These are phyloP conservation scores for Xylaria sp. DNA, from an alignment of 2,329 filamentous ascomycete species.

Conservation along the genomic window DNA sequence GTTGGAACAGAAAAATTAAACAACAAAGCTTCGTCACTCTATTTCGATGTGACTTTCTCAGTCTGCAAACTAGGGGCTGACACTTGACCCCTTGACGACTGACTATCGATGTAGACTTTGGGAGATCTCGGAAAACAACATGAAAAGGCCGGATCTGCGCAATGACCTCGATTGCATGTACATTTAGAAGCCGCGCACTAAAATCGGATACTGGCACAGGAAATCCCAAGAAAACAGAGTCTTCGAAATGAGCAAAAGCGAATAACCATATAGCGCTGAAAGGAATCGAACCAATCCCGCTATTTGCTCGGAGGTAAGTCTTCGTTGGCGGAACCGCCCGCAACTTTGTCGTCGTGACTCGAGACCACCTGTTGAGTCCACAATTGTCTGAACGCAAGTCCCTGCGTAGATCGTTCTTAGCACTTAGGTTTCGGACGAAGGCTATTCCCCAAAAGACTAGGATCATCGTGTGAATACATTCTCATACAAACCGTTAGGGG, in stretches of 20 bases:
- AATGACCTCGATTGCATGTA: not conserved
- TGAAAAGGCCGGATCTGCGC: not conserved
- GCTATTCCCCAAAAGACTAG: slow-evolving; percentile 8
- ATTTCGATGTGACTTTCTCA: not conserved
- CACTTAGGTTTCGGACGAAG: not conserved
- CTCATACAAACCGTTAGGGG: not conserved
- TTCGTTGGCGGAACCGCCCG: slow-evolving; percentile 24
- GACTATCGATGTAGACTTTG: not conserved
- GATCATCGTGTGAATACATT: slow-evolving; percentile 4
- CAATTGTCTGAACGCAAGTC: slow-evolving; percentile 6
- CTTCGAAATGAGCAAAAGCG: no score
- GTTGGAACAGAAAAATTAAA: not conserved
- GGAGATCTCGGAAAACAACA: not conserved
- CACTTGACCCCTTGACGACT: no score
- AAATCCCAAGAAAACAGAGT: not conserved
- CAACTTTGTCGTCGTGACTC: slow-evolving; percentile 29
- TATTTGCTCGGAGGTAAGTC: no score
- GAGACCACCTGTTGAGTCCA: not conserved
- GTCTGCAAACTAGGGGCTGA: not conserved
- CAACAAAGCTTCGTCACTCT: not conserved
- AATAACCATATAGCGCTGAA: no score
- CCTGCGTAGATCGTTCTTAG: slow-evolving; percentile 3
- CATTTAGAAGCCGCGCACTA: not conserved
- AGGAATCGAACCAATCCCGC: no score
- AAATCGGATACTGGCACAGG: not conserved